Base-by-base conservation (phyloP, 306 rosid species). In the Erythrophleum fordii region DNA sequence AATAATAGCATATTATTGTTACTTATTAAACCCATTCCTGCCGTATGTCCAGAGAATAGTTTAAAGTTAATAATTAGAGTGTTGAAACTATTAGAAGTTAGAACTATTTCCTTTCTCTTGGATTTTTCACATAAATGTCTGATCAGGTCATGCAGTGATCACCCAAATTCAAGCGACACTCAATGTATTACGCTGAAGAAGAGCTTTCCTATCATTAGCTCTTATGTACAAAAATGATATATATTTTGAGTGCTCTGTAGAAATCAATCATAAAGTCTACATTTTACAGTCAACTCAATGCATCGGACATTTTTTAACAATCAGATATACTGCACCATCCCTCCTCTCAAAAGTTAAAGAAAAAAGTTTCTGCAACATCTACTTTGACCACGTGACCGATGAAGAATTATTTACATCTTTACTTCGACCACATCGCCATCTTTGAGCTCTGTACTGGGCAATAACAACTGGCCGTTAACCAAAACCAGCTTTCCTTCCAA, bases 371-470 rank as follows among this genome's bases (percentile, higher is more conserved):
- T 61, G 79, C 37, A 31, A 68, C 76, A 68, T 67, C 61, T 42
- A 81, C 72, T 14, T 56, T 59, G 77, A 49, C 18, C 51, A 72
- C 31, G 23, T 31, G 46, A 58, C 37, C 65, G 72, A 7, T 82
- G 68, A 77, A 61, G 66, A 81, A 76, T 64, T 81, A 85, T 75
- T 86, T 85, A 91, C 84, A 88, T 67, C 82, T 94, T 91, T 18
- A 95, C 94, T 89, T 93, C 99, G 28, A 95, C 89, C n/a, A 95
- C 95, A 71, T 93, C 99, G 13, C 99, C 99, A 79, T 95, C 97
- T 87, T 83, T 90, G 83, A 95, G 94, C 84, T 89, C 84, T 14
- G 99, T 95, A 81, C 81, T 76, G 62, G 97, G 99, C 73, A 91
- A 83, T 41, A 89, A 95, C 35, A 86, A 85, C 55, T 91, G 95